Conservation (phyloP, 73 alveolate genomes). For the Symbiodinium pilosum region DNA sequence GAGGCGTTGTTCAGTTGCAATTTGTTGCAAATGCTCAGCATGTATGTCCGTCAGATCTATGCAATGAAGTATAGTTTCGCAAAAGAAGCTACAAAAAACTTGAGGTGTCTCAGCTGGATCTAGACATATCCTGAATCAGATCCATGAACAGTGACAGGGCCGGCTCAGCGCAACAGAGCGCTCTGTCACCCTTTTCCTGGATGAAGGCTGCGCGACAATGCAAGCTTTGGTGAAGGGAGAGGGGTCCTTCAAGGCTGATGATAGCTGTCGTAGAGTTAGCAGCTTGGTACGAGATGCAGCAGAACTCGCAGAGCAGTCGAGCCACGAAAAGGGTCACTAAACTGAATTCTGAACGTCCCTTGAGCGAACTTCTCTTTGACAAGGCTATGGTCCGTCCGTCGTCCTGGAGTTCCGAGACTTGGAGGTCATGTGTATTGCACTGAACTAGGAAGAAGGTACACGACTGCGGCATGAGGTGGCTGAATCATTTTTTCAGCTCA, state of each 20-base stretch:
- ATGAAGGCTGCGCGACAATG: conserved; percentile 33
- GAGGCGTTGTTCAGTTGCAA: conserved; percentile 41
- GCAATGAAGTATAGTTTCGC: not conserved
- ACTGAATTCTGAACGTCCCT: too few relatives aligned
- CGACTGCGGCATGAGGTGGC: too few relatives aligned
- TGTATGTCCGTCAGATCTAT: not conserved
- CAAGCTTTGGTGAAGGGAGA: too few relatives aligned
- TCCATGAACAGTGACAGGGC: conserved; percentile 45
- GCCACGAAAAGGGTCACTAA: too few relatives aligned
- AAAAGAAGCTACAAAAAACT: not conserved
- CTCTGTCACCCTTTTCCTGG: conserved; percentile 82
- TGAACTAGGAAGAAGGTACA: too few relatives aligned
- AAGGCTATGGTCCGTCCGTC: conserved; percentile 75
- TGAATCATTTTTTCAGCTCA: not conserved
- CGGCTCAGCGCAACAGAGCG: conserved; percentile 64
- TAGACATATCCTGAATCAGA: not conserved
- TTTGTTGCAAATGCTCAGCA: too few relatives aligned
- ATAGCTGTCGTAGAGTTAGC: too few relatives aligned
- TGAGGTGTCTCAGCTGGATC: not conserved
- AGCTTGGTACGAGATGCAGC: too few relatives aligned
- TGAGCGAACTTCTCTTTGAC: too few relatives aligned
- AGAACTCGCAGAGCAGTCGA: too few relatives aligned
- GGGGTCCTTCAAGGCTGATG: too few relatives aligned
- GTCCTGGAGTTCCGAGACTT: conserved; percentile 65
- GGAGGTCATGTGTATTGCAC: conserved; percentile 54